Percentiles rank a stretch among this genome's conserved stretches.
phyloP scores from a whole-genome alignment of 805 yeast species.

The Metschnikowia arizonensis region DNA sequence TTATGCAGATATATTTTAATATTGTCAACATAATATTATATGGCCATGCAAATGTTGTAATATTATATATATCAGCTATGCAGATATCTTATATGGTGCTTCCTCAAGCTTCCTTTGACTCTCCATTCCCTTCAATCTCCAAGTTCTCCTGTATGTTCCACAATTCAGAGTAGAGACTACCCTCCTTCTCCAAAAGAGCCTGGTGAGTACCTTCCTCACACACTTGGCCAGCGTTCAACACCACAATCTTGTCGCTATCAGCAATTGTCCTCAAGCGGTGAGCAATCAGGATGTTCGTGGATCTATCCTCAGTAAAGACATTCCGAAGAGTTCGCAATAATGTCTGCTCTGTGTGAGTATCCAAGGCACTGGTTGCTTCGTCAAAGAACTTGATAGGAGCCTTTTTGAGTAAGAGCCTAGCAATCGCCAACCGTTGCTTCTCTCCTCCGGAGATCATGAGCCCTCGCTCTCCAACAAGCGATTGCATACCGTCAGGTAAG shows the following conservation, averaged over 20 bases:
- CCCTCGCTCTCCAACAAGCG: conserved; percentile 96
- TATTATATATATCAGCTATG: conserved; percentile 1
- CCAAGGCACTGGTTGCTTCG: conserved; percentile 95
- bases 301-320: conserved; percentile 51
- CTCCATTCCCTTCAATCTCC: conserved; percentile 40
- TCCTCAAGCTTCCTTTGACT: not conserved
- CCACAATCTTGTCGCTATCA: conserved; percentile 90
- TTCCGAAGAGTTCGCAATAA: conserved; percentile 67
- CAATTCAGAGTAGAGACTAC: conserved; percentile 69
- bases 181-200: conserved; percentile 48
- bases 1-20: conserved; percentile 14
- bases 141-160: conserved; percentile 92
- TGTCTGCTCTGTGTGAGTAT: conserved; percentile 92
- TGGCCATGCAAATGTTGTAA: too few relatives aligned
- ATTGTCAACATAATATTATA: too few relatives aligned
- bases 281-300: conserved; percentile 88
- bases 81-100: too few relatives aligned
- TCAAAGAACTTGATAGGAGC: conserved; percentile 92
- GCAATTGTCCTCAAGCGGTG: conserved; percentile 92
- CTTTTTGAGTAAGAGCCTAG: conserved; percentile 78
- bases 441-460: conserved; percentile 99
- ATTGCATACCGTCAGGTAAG: conserved; percentile 78
- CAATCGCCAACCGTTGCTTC: conserved; percentile 91
- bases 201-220: conserved; percentile 85
- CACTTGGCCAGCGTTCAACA: conserved; percentile 71